phyloP scores from a whole-genome alignment of 2,329 filamentous ascomycete genomes.

The Xylariomycetidae sp. region DNA sequence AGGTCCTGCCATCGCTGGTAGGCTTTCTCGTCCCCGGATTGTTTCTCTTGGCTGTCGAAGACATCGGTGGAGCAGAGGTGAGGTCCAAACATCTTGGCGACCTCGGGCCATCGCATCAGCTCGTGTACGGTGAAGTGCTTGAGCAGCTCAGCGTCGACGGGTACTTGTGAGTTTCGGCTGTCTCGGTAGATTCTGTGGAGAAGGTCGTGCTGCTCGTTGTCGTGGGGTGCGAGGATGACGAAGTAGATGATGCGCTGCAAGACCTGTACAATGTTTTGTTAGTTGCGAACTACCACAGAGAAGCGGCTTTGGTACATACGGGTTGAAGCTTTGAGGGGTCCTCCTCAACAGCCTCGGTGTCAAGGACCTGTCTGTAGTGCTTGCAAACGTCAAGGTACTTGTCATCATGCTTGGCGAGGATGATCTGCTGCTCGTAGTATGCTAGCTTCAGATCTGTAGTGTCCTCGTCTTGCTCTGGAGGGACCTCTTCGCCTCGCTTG shows the following conservation, averaged over 20 bases:
- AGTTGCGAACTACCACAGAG: conserved; percentile 6
- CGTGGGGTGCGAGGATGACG: conserved; percentile 89
- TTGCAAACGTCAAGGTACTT: conserved; percentile 98
- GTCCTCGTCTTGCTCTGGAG: conserved; percentile 74
- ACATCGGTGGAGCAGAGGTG: conserved; percentile 87
- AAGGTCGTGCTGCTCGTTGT: conserved; percentile 97
- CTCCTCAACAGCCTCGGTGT: conserved; percentile 91
- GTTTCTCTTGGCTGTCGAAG: conserved; percentile 62
- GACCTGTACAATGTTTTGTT: conserved; percentile 50
- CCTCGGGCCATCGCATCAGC: conserved; percentile 96
- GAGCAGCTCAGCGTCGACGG: conserved; percentile 76
- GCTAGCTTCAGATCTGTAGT: conserved; percentile 92
- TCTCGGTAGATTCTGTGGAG: conserved; percentile 89
- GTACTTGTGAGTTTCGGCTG: conserved; percentile 69
- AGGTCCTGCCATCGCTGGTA: conserved; percentile 87
- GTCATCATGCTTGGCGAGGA: conserved; percentile 89
- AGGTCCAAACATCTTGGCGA: conserved; percentile 80
- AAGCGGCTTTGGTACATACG: conserved; percentile 45
- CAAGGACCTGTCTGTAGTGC: conserved; percentile 92
- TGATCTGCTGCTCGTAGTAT: conserved; percentile 97
- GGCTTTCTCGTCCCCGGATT: conserved; percentile 71
- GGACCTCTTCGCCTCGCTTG: conserved; percentile 71
- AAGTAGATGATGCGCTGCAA: conserved; percentile 97
- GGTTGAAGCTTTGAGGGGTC: conserved; percentile 80
- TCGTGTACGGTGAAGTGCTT: conserved; percentile 94